Conservation (phyloP, 2,329 filamentous ascomycete species). For the Botryotinia calthae region DNA sequence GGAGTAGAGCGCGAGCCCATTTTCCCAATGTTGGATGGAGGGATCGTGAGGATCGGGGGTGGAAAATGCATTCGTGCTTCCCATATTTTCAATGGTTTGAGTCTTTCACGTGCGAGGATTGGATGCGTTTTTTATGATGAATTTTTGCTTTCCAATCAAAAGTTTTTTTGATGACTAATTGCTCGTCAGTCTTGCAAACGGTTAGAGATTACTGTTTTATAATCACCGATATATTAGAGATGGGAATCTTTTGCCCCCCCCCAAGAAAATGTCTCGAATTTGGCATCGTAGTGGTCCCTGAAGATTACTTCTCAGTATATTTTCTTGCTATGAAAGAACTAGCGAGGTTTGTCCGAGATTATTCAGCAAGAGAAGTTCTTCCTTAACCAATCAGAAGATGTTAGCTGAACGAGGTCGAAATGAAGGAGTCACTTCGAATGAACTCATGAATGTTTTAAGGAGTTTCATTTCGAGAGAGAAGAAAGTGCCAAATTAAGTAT, state of each 20-base stretch:
- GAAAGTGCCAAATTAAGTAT: background rate
- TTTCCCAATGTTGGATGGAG: conserved; percentile 6
- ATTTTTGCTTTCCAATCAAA: background rate
- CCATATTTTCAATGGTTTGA: background rate
- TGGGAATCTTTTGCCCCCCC: background rate
- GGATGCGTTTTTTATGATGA: background rate
- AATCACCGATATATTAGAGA: background rate
- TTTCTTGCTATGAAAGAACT: background rate
- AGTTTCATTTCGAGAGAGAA: background rate
- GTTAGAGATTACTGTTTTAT: background rate
- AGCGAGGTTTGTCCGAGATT: background rate
- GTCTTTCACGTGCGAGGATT: background rate
- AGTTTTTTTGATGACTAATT: background rate
- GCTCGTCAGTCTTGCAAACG: background rate
- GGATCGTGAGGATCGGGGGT: background rate
- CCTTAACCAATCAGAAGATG: background rate
- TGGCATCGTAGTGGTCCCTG: background rate
- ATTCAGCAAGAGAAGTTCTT: background rate
- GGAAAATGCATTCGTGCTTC: background rate
- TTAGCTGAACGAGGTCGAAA: background rate
- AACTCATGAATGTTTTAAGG: background rate
- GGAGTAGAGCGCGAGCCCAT: background rate
- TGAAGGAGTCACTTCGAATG: background rate
- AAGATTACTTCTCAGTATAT: background rate
- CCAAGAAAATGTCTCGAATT: background rate